phyloP scores from a whole-genome alignment of 306 rosid genomes.

The Datisca glomerata region DNA sequence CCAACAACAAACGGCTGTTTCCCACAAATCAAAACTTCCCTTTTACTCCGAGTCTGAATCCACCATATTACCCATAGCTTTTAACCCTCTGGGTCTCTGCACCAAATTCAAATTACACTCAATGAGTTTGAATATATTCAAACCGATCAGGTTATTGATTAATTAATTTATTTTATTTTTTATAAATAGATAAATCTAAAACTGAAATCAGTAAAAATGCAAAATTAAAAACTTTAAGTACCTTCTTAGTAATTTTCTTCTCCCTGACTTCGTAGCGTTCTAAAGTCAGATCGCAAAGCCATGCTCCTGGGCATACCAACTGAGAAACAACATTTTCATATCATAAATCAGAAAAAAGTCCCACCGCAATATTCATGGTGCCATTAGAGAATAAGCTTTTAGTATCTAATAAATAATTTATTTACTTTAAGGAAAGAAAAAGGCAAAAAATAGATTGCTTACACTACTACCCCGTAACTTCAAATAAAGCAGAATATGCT shows the following conservation, averaged over 20 bases:
- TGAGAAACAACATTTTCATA: constrained; percentile 18
- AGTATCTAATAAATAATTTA: too few species aligned
- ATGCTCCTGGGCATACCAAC: constrained; percentile 78
- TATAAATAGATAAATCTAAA: too few species aligned
- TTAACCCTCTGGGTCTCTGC: constrained; percentile 91
- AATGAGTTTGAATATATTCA: too few species aligned
- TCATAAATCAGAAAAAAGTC: background rate
- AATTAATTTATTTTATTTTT: too few species aligned
- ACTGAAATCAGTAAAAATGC: too few species aligned
- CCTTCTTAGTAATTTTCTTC: constrained; percentile 85
- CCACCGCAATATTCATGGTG: background rate
- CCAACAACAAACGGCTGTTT: too few species aligned
- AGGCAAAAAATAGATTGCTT: background rate
- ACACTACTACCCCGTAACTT: too few species aligned
- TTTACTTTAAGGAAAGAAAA: too few species aligned
- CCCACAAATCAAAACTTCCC: too few species aligned
- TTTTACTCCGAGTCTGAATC: constrained; percentile 67
- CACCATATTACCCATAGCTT: constrained; percentile 89
- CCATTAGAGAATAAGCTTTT: background rate
- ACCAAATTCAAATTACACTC: background rate
- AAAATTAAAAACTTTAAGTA: constrained; percentile 10
- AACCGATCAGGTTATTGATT: too few species aligned
- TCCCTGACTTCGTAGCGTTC: constrained; percentile 92
- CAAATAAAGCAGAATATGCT: too few species aligned
- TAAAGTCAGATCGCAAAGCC: constrained; percentile 71